phyloP scores from a whole-genome alignment of 306 rosid species.

The Cicer bijugum region DNA sequence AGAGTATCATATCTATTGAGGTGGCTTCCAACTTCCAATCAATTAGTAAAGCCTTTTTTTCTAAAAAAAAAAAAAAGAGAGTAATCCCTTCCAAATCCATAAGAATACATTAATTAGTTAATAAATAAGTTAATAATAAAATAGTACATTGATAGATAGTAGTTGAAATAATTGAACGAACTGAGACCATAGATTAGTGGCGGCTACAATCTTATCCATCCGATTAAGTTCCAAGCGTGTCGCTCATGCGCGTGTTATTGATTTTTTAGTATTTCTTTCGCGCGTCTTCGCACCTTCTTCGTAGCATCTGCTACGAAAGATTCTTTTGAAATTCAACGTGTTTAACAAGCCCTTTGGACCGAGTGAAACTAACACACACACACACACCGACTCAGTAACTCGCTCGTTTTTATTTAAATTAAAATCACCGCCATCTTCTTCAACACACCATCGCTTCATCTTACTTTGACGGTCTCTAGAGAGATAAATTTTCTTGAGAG shows the following conservation, averaged over 20 bases:
- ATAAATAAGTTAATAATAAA: neutral
- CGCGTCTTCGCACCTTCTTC: slow-evolving; percentile 71
- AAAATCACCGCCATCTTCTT: slow-evolving; percentile 33
- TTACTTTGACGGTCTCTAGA: slow-evolving; percentile 33
- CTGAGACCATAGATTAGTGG: slow-evolving; percentile 60
- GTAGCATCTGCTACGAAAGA: slow-evolving; percentile 56
- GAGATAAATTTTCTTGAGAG: slow-evolving; percentile 41
- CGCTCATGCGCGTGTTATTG: neutral
- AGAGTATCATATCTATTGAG: neutral
- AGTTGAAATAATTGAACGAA: slow-evolving; percentile 60
- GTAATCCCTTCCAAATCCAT: no score
- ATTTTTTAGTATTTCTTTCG: slow-evolving; percentile 27
- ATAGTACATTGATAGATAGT: slow-evolving; percentile 20
- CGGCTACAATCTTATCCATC: slow-evolving; percentile 67
- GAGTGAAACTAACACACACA: neutral
- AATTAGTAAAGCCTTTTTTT: neutral
- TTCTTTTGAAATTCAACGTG: slow-evolving; percentile 25
- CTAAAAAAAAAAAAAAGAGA: no score
- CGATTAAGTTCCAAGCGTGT: slow-evolving; percentile 49
- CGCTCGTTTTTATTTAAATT: slow-evolving; percentile 33
- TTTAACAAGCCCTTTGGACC: slow-evolving; percentile 35
- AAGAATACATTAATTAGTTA: neutral
- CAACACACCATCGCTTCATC: neutral
- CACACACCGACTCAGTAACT: slow-evolving; percentile 29
- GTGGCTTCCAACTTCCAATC: slow-evolving; percentile 24